A percentile compares a stretch with the other conserved stretches of the same genome.
phyloP scores from a whole-genome alignment of 2,329 filamentous ascomycete species.

The Pseudogymnoascus sp. region DNA sequence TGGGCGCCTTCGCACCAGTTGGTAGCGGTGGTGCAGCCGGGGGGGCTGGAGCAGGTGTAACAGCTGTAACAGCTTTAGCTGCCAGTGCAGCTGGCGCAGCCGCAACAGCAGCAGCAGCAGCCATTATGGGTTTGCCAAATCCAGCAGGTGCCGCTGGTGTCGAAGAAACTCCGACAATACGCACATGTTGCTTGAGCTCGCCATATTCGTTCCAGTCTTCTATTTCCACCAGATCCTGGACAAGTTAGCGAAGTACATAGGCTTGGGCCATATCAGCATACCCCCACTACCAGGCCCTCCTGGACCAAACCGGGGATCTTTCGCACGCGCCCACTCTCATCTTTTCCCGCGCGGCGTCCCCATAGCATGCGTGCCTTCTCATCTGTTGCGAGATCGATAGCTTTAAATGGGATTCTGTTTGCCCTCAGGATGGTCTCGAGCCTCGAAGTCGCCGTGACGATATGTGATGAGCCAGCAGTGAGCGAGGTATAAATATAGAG shows the following conservation, averaged over 20 bases:
- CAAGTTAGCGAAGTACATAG: slow-evolving; percentile 12
- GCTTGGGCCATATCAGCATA: slow-evolving; percentile 41
- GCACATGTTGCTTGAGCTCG: slow-evolving; percentile 82
- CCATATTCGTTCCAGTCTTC: slow-evolving; percentile 99
- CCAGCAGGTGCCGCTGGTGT: slow-evolving; percentile 30
- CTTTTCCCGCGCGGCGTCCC: slow-evolving; percentile 74
- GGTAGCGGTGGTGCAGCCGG: slow-evolving; percentile 18
- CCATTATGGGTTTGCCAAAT: slow-evolving; percentile 11
- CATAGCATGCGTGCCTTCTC: slow-evolving; percentile 83
- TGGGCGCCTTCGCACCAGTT: slow-evolving; percentile 6
- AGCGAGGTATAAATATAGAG: slow-evolving; percentile 96
- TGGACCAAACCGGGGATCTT: slow-evolving; percentile 88
- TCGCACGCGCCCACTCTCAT: slow-evolving; percentile 51
- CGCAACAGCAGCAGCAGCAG: slow-evolving; percentile 19
- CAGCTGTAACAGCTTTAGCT: slow-evolving; percentile 13
- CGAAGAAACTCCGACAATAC: slow-evolving; percentile 39
- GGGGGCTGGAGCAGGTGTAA: slow-evolving; percentile 15
- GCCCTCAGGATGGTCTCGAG: slow-evolving; percentile 94
- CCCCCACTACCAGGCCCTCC: slow-evolving; percentile 75
- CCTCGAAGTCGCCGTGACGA: slow-evolving; percentile 90
- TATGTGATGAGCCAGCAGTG: slow-evolving; percentile 90
- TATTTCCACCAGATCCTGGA: slow-evolving; percentile 81
- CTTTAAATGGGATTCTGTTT: slow-evolving; percentile 89
- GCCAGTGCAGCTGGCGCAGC: slow-evolving; percentile 25
- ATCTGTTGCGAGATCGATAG: slow-evolving; percentile 84